Percentiles rank a stretch among this genome's conserved stretches.
Evolutionary conservation across 495 filamentous ascomycete genomes (phyloP).

Genomic region (Penicillium atrosanguineum): DNA sequence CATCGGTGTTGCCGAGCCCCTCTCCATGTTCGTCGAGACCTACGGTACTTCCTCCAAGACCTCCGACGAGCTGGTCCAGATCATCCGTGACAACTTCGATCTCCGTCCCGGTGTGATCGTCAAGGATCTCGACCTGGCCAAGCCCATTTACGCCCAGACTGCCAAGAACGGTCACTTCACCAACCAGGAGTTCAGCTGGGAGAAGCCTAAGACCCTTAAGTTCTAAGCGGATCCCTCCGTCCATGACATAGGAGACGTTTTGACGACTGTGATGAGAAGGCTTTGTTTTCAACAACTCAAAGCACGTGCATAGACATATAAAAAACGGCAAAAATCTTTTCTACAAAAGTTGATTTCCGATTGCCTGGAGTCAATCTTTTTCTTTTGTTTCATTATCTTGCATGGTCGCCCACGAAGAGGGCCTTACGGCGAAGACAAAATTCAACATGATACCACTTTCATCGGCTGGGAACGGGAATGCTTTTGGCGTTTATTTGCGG

Average conservation of each 20-base stretch:
- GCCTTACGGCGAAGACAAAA: slow-evolving; percentile 48
- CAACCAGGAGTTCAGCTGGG: slow-evolving; percentile 96
- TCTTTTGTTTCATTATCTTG: slow-evolving; percentile 40
- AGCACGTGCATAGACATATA: slow-evolving; percentile 48
- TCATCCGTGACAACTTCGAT: slow-evolving; percentile 95
- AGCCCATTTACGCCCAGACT: slow-evolving; percentile 96
- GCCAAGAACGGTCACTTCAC: slow-evolving; percentile 99
- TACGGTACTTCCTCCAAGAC: slow-evolving; percentile 68
- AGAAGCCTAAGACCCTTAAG: slow-evolving; percentile 93
- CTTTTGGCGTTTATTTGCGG: slow-evolving; percentile 44
- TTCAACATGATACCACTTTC: slow-evolving; percentile 58
- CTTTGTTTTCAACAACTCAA: slow-evolving; percentile 65
- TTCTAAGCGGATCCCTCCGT: slow-evolving; percentile 55
- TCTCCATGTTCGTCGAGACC: slow-evolving; percentile 72
- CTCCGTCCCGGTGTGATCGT: slow-evolving; percentile 97
- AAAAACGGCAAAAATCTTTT: slow-evolving; percentile 11
- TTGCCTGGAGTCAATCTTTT: slow-evolving; percentile 9
- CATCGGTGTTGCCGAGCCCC: slow-evolving; percentile 96
- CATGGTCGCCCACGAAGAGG: slow-evolving; percentile 40
- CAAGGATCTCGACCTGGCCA: slow-evolving; percentile 90
- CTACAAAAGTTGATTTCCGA: slow-evolving; percentile 17
- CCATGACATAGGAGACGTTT: slow-evolving; percentile 24
- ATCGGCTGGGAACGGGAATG: slow-evolving; percentile 46
- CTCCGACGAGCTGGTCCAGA: slow-evolving; percentile 89
- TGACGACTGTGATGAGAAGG: slow-evolving; percentile 54